Base-by-base conservation (phyloP, 805 yeast species). In the Monosporozyma solicola region DNA sequence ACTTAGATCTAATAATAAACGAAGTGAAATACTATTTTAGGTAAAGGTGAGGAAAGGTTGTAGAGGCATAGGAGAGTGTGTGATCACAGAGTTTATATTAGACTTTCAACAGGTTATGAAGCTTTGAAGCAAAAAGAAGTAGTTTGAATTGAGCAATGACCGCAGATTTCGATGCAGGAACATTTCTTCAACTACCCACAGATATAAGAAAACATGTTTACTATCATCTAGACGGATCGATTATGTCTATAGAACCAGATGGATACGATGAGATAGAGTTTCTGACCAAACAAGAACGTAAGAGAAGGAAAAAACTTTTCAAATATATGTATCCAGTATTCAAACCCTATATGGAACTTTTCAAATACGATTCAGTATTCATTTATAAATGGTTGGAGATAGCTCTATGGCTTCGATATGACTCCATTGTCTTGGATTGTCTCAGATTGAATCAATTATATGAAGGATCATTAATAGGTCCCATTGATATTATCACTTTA, bases 361-460 rank as follows among this genome's bases (percentile, higher is more conserved):
- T 65, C 53, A 65, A 60, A 41, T 59, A 64, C 47, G 46, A 57
- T n/a, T 61, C 61, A 1, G 53, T 53, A 5, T 49, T 65, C 22
- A 50, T 65, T 3, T 54, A 52, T 13, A 31, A 53, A 13, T 68
- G 70, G 70, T 48, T 64, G 4, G 54, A 54, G 5, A 61, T 58
- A 50, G 53, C 64, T 3, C 43, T 57, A 2, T 63, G 67, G 65
- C 48, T 67, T 20, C 50, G 66, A 16, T 66, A 62, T 51, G 72
- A 68, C 53, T 52, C 62, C 13, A 54, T 68, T n/a, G 55, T 62
- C 11, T 50, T 65, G 39, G 72, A 68, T 53, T 59, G 62, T 48
- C 41, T 68, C 32, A 49, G 68, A 33, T 13, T 67, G 9, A 63
- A 64, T 47, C 64, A 61, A 46, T 50, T 52, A 3, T 60, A 59